Evolutionary conservation across 2,329 filamentous ascomycete species (phyloP).

Genomic region (Davidsoniella eucalypti): DNA sequence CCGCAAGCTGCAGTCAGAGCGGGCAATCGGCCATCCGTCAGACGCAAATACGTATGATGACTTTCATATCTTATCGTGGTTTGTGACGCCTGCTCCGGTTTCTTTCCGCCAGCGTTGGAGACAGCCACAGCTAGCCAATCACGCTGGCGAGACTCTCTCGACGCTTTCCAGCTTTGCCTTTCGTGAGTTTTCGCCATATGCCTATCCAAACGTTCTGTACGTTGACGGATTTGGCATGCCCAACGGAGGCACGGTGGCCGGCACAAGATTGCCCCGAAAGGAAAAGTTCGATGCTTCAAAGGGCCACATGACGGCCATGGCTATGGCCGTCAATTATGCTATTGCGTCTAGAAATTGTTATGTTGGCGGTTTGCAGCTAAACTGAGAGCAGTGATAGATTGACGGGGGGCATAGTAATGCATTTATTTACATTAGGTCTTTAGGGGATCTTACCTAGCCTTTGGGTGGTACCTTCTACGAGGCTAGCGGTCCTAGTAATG

Average conservation of each 20-base stretch:
- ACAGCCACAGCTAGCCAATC: slow-evolving; percentile 1
- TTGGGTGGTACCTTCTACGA: no score
- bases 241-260: slow-evolving; percentile 1
- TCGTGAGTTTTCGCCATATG: slow-evolving; percentile 12
- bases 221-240: slow-evolving; percentile 11
- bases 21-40: slow-evolving; percentile 1
- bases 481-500: no score
- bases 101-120: slow-evolving; percentile 1
- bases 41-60: slow-evolving; percentile 4
- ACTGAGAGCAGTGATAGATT: not conserved
- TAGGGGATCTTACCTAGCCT: no score
- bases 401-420: no score
- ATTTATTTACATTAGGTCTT: no score
- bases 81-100: slow-evolving; percentile 3
- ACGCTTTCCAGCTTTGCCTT: slow-evolving; percentile 11
- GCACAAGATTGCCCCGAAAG: slow-evolving; percentile 1
- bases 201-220: slow-evolving; percentile 12
- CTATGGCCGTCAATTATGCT: slow-evolving; percentile 12
- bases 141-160: slow-evolving; percentile 5
- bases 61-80: slow-evolving; percentile 9
- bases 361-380: slow-evolving; percentile 4
- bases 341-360: slow-evolving; percentile 11
- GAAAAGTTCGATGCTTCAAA: slow-evolving; percentile 6
- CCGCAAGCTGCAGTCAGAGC: slow-evolving; percentile 5
- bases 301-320: slow-evolving; percentile 10